These are phyloP conservation scores for Tricholoma hemisulphureum DNA, from an alignment of 768 basidiomycete species.

Conservation along the genomic window DNA sequence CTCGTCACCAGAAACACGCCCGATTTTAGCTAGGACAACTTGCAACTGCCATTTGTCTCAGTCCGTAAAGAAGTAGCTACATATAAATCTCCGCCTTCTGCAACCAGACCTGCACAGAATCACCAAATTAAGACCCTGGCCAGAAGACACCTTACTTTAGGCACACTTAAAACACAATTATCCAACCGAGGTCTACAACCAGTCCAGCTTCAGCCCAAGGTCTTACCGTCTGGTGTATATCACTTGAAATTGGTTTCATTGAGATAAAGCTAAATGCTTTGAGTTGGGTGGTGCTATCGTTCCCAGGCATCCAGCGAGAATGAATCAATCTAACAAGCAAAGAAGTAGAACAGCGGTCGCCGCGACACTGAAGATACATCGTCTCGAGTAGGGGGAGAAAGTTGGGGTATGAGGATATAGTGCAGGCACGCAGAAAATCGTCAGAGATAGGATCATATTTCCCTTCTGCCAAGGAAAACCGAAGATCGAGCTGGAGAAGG, in stretches of 20 bases:
- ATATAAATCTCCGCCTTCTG: no score
- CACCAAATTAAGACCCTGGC: no score
- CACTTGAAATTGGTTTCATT: conserved; percentile 23
- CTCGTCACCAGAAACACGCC: no score
- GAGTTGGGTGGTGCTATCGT: conserved; percentile 10
- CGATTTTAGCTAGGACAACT: no score
- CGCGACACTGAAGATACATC: conserved; percentile 34
- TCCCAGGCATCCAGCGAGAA: conserved; percentile 28
- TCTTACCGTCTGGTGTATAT: conserved; percentile 17
- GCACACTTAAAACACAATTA: not conserved
- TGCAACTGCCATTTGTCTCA: no score
- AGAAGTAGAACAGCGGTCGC: conserved; percentile 26
- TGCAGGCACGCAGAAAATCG: conserved; percentile 26
- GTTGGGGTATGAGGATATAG: not conserved
- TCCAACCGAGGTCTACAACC: conserved; percentile 16
- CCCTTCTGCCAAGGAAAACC: conserved; percentile 32
- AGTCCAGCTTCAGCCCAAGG: conserved; percentile 27
- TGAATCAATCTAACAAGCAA: conserved; percentile 31
- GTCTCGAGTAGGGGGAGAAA: conserved; percentile 25
- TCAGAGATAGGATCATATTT: conserved; percentile 39
- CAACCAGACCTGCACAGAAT: no score
- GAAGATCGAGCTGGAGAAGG: conserved; percentile 32
- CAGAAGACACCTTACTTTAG: no score
- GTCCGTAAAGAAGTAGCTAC: no score
- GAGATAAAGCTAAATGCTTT: conserved; percentile 29